phyloP scores from a whole-genome alignment of 176 grass and related monocot genomes.

The Oryza officinalis region DNA sequence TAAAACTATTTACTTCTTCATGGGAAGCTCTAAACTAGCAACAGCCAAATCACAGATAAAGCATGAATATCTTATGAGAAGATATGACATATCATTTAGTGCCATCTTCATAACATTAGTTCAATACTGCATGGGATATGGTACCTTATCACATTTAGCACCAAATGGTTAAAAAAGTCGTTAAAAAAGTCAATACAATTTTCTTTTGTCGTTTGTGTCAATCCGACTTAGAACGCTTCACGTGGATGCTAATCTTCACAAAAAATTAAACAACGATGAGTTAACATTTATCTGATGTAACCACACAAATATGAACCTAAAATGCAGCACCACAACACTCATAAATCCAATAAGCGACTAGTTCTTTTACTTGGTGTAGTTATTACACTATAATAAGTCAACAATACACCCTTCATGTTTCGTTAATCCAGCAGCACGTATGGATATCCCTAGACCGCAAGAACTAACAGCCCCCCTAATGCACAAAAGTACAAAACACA shows the following conservation, averaged over 20 bases:
- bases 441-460: neutral
- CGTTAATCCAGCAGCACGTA: neutral
- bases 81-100: neutral
- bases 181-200: neutral
- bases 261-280: constrained; percentile 2
- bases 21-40: constrained; percentile 4
- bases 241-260: neutral
- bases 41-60: neutral
- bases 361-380: neutral
- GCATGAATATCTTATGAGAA: neutral
- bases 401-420: neutral
- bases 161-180: neutral
- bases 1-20: constrained; percentile 20
- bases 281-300: neutral
- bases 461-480: neutral
- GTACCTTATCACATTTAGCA: neutral
- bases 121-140: neutral
- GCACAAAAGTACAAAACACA: constrained; percentile 23
- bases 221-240: neutral
- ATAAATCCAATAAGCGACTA: neutral
- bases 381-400: neutral
- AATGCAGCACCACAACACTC: neutral
- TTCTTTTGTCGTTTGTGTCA: neutral
- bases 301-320: neutral
- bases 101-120: neutral